Conservation (phyloP, 768 basidiomycete species). For the Boletus edulis region DNA sequence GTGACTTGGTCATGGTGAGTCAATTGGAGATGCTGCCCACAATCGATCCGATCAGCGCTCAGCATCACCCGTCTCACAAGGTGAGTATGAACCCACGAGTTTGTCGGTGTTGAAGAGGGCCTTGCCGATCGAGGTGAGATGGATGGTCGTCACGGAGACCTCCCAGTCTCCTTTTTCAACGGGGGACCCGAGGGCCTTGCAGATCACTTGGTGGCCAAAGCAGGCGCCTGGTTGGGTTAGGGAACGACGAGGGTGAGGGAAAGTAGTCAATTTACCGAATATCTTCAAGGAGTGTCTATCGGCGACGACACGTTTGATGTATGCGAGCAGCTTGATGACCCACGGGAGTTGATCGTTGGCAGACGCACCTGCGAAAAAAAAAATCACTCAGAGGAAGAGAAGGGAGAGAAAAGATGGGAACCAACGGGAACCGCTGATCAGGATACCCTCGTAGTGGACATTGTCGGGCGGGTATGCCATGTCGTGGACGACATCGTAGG, state of each 20-base stretch:
- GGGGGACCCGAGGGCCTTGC: constrained; percentile 67
- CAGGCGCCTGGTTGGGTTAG: constrained; percentile 62
- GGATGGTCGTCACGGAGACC: constrained; percentile 64
- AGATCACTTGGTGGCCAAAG: constrained; percentile 84
- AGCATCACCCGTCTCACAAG: no score
- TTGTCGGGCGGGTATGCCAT: constrained; percentile 59
- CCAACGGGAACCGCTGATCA: constrained; percentile 84
- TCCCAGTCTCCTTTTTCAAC: constrained; percentile 75
- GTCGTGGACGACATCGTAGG: constrained; percentile 68
- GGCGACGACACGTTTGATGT: constrained; percentile 46
- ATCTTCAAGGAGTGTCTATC: no score
- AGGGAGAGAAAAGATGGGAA: not conserved
- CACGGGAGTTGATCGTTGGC: constrained; percentile 76
- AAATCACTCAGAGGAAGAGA: no score
- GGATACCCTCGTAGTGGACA: constrained; percentile 58
- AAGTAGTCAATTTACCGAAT: constrained; percentile 37
- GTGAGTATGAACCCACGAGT: constrained; percentile 26
- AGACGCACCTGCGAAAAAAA: constrained; percentile 50
- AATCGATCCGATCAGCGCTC: no score
- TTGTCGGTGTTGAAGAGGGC: constrained; percentile 57
- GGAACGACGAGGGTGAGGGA: not conserved
- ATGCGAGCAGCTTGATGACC: constrained; percentile 67
- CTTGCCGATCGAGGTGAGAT: constrained; percentile 67
- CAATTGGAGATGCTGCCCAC: constrained; percentile 65
- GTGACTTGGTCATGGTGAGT: constrained; percentile 93